Percentiles rank a stretch among this genome's conserved stretches.
phyloP scores from a whole-genome alignment of 768 basidiomycete genomes.

The Pisolithus tinctorius region DNA sequence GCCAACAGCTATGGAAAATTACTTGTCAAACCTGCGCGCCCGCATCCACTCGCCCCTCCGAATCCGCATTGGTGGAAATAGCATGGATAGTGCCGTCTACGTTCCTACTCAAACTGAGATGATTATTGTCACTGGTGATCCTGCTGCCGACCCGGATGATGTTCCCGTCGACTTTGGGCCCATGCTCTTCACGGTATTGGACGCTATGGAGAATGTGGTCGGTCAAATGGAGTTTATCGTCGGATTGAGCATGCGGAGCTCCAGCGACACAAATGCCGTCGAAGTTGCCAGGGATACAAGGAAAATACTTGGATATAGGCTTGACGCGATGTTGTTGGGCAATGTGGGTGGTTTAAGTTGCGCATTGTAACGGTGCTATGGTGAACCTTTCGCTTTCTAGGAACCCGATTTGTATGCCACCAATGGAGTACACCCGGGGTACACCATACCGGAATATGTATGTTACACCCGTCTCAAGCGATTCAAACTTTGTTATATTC shows the following conservation, averaged over 20 bases:
- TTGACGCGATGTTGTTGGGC: conserved; percentile 29
- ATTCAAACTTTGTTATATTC: background rate
- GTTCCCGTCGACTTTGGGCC: conserved; percentile 30
- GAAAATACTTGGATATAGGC: conserved; percentile 21
- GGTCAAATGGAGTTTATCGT: conserved; percentile 31
- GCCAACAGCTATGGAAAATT: conserved; percentile 32
- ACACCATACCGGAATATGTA: conserved; percentile 25
- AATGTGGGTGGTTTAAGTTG: conserved; percentile 19
- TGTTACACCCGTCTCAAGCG: background rate
- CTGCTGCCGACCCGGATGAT: conserved; percentile 30
- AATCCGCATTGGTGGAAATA: conserved; percentile 33
- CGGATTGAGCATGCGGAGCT: conserved; percentile 27
- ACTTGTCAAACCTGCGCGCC: conserved; percentile 26
- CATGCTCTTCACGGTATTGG: conserved; percentile 29
- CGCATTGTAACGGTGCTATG: background rate
- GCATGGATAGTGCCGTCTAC: conserved; percentile 34
- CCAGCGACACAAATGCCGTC: conserved; percentile 20
- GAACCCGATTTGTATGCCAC: conserved; percentile 31
- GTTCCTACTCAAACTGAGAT: conserved; percentile 19
- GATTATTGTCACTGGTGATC: conserved; percentile 26
- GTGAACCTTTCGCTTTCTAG: conserved; percentile 5
- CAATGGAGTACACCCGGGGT: conserved; percentile 24
- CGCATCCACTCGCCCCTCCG: conserved; percentile 28
- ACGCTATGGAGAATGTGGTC: conserved; percentile 28
- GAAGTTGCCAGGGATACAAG: conserved; percentile 19